Base-by-base conservation (phyloP, 352 stramenopile species). In the Pythium sukuiense region DNA sequence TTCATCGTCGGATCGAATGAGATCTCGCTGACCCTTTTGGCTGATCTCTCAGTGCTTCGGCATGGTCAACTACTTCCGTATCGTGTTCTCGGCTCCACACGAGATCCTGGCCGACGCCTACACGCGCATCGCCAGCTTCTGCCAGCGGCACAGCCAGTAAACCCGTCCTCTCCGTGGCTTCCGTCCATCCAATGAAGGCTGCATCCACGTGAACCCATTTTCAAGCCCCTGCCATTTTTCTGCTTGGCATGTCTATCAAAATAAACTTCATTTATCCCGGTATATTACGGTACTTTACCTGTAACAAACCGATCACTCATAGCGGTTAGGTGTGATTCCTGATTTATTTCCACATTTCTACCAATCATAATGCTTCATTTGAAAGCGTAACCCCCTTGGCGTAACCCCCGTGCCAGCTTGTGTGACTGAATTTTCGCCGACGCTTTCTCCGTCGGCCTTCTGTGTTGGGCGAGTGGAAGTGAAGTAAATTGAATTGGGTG, bases 31-130 rank as follows among this genome's bases (percentile, higher is more conserved):
- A 26, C 37, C 8, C 1, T 29, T 27, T 20, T 33, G 26, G 27
- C 27, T 55, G 7, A 56, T 61, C 43, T 61, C 26, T 35, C 43
- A 73, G 65, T 88, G 77, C 55, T 90, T 90, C 43, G 82, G 80
- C 18, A 79, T 90, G 75, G 67, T 71, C 29, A 87, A 88, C 70
- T 90, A 87, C 70, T 89, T 90, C 65, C 81, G 84, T 46, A 87
- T 90, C 55, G 81, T 92, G 24, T 89, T 88, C 63, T 84, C 81
- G 5, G 81, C 84, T 12, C 80, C 84, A 0, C 74, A 90, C 29
- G 77, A 89, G 24, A 78, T 90, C 26, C 71, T 92, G 20, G 59
- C 55, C 8, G 84, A 92, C 55, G 81, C 84, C 3, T 92, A 90
- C 70, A 73, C 62, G 32, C 84, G 81, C 33, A 76, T 92, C 30